A percentile compares a stretch with the other conserved stretches of the same genome.
Conservation (phyloP, 2,329 filamentous ascomycete species). For the Hypoxylon sp. region DNA sequence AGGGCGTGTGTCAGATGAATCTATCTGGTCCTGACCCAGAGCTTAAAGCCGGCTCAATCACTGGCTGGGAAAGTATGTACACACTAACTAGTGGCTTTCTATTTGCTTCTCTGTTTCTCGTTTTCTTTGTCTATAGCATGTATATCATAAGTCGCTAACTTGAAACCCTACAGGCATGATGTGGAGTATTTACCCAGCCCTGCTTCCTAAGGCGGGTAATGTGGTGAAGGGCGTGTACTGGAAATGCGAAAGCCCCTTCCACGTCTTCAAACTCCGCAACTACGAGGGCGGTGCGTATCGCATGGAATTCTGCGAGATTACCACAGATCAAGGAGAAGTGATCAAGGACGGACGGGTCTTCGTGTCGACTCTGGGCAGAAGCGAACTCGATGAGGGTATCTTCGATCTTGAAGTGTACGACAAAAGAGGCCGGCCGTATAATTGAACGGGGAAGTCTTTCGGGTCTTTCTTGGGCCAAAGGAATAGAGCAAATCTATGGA, state of each 20-base stretch:
- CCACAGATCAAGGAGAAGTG: conserved; percentile 29
- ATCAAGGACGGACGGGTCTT: conserved; percentile 45
- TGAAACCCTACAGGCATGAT: conserved; percentile 25
- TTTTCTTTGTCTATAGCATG: not conserved
- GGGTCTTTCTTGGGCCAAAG: not conserved
- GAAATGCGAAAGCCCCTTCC: conserved; percentile 39
- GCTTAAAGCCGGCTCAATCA: conserved; percentile 33
- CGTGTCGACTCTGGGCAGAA: conserved; percentile 15
- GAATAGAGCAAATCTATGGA: too few species aligned
- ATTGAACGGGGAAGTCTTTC: not conserved
- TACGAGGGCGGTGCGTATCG: conserved; percentile 46
- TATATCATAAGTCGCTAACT: conserved; percentile 15
- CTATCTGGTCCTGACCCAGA: not conserved
- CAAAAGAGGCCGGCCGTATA: too few species aligned
- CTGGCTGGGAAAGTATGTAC: conserved; percentile 43
- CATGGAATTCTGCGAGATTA: conserved; percentile 43
- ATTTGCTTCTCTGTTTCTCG: not conserved
- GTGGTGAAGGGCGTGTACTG: conserved; percentile 43
- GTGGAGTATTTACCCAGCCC: conserved; percentile 43
- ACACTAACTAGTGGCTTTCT: not conserved
- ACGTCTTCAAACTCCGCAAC: conserved; percentile 27
- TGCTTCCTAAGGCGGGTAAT: conserved; percentile 38
- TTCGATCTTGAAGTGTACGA: conserved; percentile 25
- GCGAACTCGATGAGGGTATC: conserved; percentile 30
- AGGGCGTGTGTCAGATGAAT: conserved; percentile 8